These are phyloP conservation scores for Lodderomyces oxycetoniae DNA, from an alignment of 1,139 yeast species.

Conservation along the genomic window DNA sequence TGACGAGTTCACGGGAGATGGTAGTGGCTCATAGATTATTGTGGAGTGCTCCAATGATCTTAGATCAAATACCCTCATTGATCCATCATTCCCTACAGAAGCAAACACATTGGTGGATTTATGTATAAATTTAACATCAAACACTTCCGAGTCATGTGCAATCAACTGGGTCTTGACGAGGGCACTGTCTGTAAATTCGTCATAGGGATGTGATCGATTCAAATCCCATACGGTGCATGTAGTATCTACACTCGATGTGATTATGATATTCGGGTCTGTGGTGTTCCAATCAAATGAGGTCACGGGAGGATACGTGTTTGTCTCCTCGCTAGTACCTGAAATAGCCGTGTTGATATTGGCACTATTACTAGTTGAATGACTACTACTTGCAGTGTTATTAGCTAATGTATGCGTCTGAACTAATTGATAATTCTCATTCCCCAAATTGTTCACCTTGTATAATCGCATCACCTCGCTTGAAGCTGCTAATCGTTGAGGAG, in stretches of 20 bases:
- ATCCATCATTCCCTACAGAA: conserved; percentile 94
- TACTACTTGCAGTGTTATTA: conserved; percentile 31
- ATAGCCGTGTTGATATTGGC: conserved; percentile 12
- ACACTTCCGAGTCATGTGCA: conserved; percentile 95
- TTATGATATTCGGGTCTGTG: conserved; percentile 62
- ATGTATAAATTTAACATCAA: conserved; percentile 81
- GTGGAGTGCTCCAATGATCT: conserved; percentile 91
- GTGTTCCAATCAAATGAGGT: conserved; percentile 94
- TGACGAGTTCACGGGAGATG: conserved; percentile 25
- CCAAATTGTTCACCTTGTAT: conserved; percentile 48
- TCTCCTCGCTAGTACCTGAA: conserved; percentile 1
- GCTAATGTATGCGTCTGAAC: conserved; percentile 41
- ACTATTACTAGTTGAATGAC: conserved; percentile 16
- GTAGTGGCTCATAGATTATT: conserved; percentile 70
- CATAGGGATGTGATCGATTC: conserved; percentile 27
- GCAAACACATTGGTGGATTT: conserved; percentile 78
- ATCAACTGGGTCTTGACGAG: conserved; percentile 87
- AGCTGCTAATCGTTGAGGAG: conserved; percentile 50
- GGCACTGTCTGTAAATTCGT: conserved; percentile 42
- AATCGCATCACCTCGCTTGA: conserved; percentile 68
- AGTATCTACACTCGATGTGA: conserved; percentile 89
- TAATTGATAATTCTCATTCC: conserved; percentile 29
- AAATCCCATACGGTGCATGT: conserved; percentile 97
- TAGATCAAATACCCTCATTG: conserved; percentile 86
- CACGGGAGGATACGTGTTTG: conserved; percentile 65